Conservation (phyloP, 768 basidiomycete species). For the Filobasidium floriforme region DNA sequence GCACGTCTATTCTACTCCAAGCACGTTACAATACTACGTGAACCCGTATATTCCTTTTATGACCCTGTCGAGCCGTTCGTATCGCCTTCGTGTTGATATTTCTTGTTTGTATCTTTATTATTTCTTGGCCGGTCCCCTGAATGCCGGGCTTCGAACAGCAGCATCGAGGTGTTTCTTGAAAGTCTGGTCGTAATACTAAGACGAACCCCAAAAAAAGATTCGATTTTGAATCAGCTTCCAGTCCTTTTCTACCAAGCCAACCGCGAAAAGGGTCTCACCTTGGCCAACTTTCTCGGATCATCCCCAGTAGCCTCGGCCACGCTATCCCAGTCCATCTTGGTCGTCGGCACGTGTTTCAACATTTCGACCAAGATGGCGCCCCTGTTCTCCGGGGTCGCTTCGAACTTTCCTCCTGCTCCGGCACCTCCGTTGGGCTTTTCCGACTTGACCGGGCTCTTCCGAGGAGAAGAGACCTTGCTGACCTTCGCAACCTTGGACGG, state of each 20-base stretch:
- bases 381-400: background rate
- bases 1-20: too few species aligned
- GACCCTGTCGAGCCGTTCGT: too few species aligned
- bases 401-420: background rate
- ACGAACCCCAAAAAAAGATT: too few species aligned
- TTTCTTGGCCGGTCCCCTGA: background rate
- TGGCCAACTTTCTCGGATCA: background rate
- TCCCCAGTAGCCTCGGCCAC: conserved; percentile 2
- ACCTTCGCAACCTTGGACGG: background rate
- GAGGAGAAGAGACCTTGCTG: background rate
- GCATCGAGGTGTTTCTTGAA: conserved; percentile 5
- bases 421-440: background rate
- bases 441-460: background rate
- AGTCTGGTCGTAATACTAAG: conserved; percentile 1
- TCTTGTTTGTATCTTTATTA: too few species aligned
- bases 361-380: background rate
- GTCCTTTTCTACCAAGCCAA: background rate
- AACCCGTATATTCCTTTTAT: too few species aligned
- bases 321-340: background rate
- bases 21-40: too few species aligned
- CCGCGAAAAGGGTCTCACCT: conserved; percentile 4
- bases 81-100: too few species aligned
- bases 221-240: background rate
- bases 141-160: background rate
- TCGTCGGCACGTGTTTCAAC: background rate